phyloP scores from a whole-genome alignment of 2,329 filamentous ascomycete genomes.

The Pseudogymnoascus sp. region DNA sequence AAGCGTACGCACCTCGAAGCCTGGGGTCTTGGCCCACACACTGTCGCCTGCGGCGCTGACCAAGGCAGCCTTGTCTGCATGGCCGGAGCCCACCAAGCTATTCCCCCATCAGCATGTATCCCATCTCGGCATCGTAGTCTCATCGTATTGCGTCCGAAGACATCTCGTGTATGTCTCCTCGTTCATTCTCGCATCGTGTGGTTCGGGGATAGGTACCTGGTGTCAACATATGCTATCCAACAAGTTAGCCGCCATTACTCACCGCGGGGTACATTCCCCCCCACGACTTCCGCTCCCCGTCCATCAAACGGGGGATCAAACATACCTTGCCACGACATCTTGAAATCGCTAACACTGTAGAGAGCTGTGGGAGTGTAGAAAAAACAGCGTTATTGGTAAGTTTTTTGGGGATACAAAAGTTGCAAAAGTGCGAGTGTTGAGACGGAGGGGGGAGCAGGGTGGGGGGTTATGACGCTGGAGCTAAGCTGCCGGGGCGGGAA shows the following conservation, averaged over 20 bases:
- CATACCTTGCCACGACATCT: constrained; percentile 70
- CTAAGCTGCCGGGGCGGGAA: background rate
- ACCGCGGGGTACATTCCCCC: constrained; percentile 22
- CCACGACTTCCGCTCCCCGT: background rate
- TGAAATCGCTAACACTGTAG: constrained; percentile 23
- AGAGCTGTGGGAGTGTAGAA: background rate
- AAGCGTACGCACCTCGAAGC: constrained; percentile 44
- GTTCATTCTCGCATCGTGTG: background rate
- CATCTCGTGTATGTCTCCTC: background rate
- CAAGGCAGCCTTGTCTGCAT: constrained; percentile 78
- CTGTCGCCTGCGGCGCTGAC: constrained; percentile 74
- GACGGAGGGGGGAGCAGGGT: background rate
- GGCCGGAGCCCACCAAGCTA: constrained; percentile 71
- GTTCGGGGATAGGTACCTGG: constrained; percentile 39
- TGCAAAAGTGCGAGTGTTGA: constrained; percentile 1
- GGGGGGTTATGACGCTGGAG: constrained; percentile 1
- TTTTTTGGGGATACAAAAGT: background rate
- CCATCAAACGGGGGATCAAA: constrained; percentile 18
- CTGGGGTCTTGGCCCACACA: constrained; percentile 62
- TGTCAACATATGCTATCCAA: constrained; percentile 49
- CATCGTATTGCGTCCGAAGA: background rate
- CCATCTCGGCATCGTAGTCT: background rate
- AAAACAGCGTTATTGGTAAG: background rate
- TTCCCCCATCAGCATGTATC: constrained; percentile 19
- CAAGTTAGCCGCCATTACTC: background rate